Evolutionary conservation across 1,284 basidiomycete genomes (phyloP), one percentile per base, ranked within the genome.

Genomic region (Trichosporon faecale): DNA sequence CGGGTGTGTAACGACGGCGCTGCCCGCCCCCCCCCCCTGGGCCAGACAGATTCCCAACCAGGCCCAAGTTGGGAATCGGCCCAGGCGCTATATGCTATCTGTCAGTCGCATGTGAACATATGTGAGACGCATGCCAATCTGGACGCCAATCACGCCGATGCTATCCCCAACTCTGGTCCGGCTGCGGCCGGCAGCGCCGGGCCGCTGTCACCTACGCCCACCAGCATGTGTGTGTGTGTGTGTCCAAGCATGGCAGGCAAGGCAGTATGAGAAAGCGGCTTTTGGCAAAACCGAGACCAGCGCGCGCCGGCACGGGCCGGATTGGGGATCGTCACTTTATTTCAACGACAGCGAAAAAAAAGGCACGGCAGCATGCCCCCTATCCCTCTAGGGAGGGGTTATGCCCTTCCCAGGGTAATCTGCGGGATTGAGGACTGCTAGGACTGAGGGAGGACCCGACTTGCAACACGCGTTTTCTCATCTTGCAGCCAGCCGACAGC

Each of bases 221-320:
- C 5, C 33, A 33, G 33, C 33, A n/a, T n/a, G n/a, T n/a, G n/a
- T n/a, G n/a, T n/a, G n/a, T n/a, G n/a, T n/a, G n/a, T n/a, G n/a
- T n/a, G n/a, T n/a, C n/a, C n/a, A n/a, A n/a, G n/a, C n/a, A n/a
- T n/a, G n/a, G n/a, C n/a, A n/a, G n/a, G n/a, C n/a, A n/a, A n/a
- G n/a, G n/a, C n/a, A n/a, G n/a, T n/a, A 12, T 37, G 35, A 12
- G 35, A 8, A 33, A 11, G 35, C 35, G 35, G 35, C 23, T 52
- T 52, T 52, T 52, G n/a, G 49, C 49, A 52, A 52, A 21, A 25
- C 23, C 21, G 18, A 23, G 18, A 52, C 31, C 67, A 55, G 61
- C 14, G n/a, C 11, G 61, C 61, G 44, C 60, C 61, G 66, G 66
- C 66, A 4, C 7, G 18, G 18, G 60, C 55, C 60, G 18, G 49